A percentile compares a stretch with the other conserved stretches of the same genome.
These are phyloP conservation scores for Porphyra umbilicalis DNA, from an alignment of 31 red algal genomes.

Conservation along the genomic window DNA sequence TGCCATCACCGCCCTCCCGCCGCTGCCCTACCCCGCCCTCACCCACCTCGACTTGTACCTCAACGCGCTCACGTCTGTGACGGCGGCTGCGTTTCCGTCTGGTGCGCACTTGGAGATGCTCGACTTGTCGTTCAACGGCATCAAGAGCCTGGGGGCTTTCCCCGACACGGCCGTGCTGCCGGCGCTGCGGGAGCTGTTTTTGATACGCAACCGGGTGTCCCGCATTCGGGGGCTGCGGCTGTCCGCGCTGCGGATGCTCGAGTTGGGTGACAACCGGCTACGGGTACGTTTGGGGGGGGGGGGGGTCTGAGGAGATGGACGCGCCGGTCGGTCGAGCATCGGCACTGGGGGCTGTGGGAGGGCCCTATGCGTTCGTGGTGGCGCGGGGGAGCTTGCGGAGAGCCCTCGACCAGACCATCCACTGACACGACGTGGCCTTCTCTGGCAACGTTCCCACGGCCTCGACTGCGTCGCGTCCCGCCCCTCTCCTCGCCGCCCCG, in stretches of 20 bases:
- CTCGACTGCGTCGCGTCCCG: too few relatives aligned
- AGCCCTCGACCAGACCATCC: too few relatives aligned
- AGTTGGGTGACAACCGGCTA: constrained; percentile 91
- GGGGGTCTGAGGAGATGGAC: too few relatives aligned
- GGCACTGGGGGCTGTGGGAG: too few relatives aligned
- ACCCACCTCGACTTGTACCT: constrained; percentile 91
- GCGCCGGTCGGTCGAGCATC: too few relatives aligned
- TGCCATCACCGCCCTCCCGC: constrained; percentile 46
- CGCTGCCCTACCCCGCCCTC: constrained; percentile 37
- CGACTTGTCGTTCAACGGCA: constrained; percentile 91
- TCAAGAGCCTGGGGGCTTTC: constrained; percentile 38
- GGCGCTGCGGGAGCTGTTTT: constrained; percentile 78
- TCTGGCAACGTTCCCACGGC: too few relatives aligned
- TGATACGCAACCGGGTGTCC: constrained; percentile 88
- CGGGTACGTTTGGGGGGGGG: constrained; percentile 6
- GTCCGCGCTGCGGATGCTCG: constrained; percentile 50
- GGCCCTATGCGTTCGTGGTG: too few relatives aligned
- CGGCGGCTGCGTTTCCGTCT: constrained; percentile 17
- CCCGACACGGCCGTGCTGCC: constrained; percentile 28
- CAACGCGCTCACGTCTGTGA: constrained; percentile 57
- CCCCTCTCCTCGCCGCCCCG: too few relatives aligned
- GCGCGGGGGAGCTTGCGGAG: too few relatives aligned
- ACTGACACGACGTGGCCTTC: too few relatives aligned
- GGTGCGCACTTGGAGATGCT: constrained; percentile 49
- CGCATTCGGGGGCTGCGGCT: constrained; percentile 9